Evolutionary conservation across 176 grass and related monocot species (phyloP).

Genomic region (Urochloa ruziziensis): DNA sequence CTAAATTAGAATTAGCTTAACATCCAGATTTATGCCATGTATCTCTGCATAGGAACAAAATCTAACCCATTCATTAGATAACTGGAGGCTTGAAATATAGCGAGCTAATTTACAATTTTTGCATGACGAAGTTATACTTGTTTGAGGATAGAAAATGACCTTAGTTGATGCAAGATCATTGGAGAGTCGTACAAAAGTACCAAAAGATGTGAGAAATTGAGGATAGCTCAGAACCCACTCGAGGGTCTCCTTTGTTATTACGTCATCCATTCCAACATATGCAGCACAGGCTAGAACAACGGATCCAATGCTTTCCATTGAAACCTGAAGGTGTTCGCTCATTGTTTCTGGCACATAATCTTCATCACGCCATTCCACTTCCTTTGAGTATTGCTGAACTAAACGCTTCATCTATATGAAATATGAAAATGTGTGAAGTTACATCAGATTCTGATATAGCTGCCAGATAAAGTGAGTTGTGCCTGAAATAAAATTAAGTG

Average conservation of each 20-base stretch:
- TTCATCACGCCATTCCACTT: slow-evolving; percentile 46
- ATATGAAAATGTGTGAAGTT: not conserved
- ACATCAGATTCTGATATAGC: not conserved
- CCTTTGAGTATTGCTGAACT: slow-evolving; percentile 22
- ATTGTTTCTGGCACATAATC: slow-evolving; percentile 34
- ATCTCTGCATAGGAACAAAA: not conserved
- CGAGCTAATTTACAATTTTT: not conserved
- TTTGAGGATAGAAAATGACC: not conserved
- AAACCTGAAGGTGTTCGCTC: slow-evolving; percentile 35
- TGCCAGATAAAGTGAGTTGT: not conserved
- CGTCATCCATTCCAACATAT: slow-evolving; percentile 29
- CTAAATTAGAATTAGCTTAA: not conserved
- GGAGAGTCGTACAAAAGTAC: slow-evolving; percentile 32
- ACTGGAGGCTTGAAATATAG: not conserved
- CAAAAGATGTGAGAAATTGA: slow-evolving; percentile 13
- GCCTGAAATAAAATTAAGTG: not conserved
- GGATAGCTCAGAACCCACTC: slow-evolving; percentile 40
- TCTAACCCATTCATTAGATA: not conserved
- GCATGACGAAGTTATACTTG: not conserved
- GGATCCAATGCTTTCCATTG: slow-evolving; percentile 10
- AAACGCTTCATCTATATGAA: slow-evolving; percentile 32
- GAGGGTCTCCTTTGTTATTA: slow-evolving; percentile 5
- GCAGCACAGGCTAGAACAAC: slow-evolving; percentile 4
- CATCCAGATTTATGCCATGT: not conserved
- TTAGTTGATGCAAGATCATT: slow-evolving; percentile 45